Evolutionary conservation across 2,329 filamentous ascomycete species (phyloP), one percentile per base, ranked within the genome.

Genomic region (Stromatinia cepivora): DNA sequence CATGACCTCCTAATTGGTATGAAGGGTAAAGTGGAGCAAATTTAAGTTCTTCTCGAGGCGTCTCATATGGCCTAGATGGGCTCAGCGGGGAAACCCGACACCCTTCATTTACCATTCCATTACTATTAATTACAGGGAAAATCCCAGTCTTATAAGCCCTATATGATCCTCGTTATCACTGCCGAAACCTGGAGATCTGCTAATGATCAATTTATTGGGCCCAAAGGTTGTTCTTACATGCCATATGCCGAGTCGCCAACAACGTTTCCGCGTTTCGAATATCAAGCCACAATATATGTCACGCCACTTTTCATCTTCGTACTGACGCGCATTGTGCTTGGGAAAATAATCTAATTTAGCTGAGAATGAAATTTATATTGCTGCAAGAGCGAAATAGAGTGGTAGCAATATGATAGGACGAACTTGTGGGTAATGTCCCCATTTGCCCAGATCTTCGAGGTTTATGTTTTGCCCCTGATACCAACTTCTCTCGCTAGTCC

Each of bases 51-150:
- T 64, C 61, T 63, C 31, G 46, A 39, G 46, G 15, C 61, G n/a
- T 63, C 61, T 64, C 46, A 34, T 52, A 64, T 52, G 34, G 34
- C 61, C 34, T 28, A 64, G 31, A 52, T 52, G 46, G 61, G 46
- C 46, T 28, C 31, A 20, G 22, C 28, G 61, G 22, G 15, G 22
- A 52, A 7, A 15, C 13, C 9, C 3, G 7, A 28, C 5, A 5
- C 25, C 31, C 15, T 22, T 52, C 5, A 11, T 22, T 52, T 3
- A n/a, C 3, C 9, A 17, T 48, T 39, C 17, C 34, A 52, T n/a
- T 28, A 11, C 3, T 39, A 39, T 39, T 28, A 8, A 5, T 9
- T 20, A 15, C 34, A 4, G 61, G 61, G 3, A 39, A 28, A 3
- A 20, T 42, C 46, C 46, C 46, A 39, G n/a, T 22, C 22, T 64